Percentiles rank a stretch among this genome's conserved stretches.
phyloP scores from a whole-genome alignment of 1,284 basidiomycete genomes.

The Lignosus rhinocerotis region DNA sequence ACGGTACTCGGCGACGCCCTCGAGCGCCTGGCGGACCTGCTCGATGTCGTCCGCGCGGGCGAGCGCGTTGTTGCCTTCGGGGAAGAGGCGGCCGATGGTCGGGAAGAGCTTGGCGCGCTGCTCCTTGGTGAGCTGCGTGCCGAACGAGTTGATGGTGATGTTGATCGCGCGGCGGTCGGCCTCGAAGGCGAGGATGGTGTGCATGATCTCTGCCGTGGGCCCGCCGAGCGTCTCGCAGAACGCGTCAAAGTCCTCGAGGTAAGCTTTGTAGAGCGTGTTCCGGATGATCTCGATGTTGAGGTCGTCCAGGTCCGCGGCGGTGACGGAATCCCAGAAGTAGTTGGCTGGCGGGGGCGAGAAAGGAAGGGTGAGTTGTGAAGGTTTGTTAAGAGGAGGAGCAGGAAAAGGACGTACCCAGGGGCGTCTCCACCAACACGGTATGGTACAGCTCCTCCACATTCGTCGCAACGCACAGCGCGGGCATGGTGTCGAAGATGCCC shows the following conservation, averaged over 20 bases:
- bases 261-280: slow-evolving; percentile 99
- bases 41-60: slow-evolving; percentile 96
- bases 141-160: slow-evolving; percentile 99
- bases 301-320: slow-evolving; percentile 95
- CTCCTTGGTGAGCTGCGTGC: slow-evolving; percentile 93
- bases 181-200: slow-evolving; percentile 89
- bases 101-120: slow-evolving; percentile 97
- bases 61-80: slow-evolving; percentile 93
- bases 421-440: slow-evolving; percentile 96
- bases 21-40: slow-evolving; percentile 87
- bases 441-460: slow-evolving; percentile 99
- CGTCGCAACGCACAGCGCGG: slow-evolving; percentile 97
- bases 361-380: slow-evolving; percentile 2
- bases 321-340: slow-evolving; percentile 96
- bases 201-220: slow-evolving; percentile 90
- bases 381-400: not conserved
- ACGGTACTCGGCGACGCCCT: slow-evolving; percentile 88
- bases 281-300: slow-evolving; percentile 99
- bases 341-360: slow-evolving; percentile 60
- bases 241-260: slow-evolving; percentile 95
- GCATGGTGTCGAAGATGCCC: slow-evolving; percentile 98
- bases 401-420: slow-evolving; percentile 67
- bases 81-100: slow-evolving; percentile 89
- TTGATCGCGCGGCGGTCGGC: slow-evolving; percentile 97
- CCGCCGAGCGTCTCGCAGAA: slow-evolving; percentile 82